Conservation (phyloP, 2,329 filamentous ascomycete species). For the Aspergillus intermedius region DNA sequence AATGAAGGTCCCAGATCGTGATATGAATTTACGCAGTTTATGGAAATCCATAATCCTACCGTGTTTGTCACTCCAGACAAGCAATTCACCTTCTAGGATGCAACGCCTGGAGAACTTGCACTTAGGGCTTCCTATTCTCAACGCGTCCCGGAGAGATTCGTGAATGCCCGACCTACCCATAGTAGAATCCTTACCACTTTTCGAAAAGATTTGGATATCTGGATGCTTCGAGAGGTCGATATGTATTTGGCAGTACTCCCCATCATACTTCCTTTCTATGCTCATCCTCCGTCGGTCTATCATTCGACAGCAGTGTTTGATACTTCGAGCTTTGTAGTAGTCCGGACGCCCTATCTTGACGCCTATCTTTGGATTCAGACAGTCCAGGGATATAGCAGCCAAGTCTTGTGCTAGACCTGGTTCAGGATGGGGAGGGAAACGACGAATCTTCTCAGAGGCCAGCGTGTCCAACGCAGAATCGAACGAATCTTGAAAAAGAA, state of each 20-base stretch:
- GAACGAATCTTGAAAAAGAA: slow-evolving; percentile 66
- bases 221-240: slow-evolving; percentile 55
- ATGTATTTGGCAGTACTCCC: slow-evolving; percentile 86
- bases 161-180: slow-evolving; percentile 59
- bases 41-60: slow-evolving; percentile 67
- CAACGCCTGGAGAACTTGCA: slow-evolving; percentile 60
- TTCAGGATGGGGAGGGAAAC: slow-evolving; percentile 33
- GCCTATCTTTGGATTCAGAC: slow-evolving; percentile 51
- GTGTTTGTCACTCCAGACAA: slow-evolving; percentile 66
- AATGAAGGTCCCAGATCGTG: slow-evolving; percentile 63
- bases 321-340: slow-evolving; percentile 62
- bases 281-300: slow-evolving; percentile 57
- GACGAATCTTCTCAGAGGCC: slow-evolving; percentile 27
- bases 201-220: slow-evolving; percentile 76
- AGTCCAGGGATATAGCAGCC: slow-evolving; percentile 29
- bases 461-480: slow-evolving; percentile 53
- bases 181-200: slow-evolving; percentile 86
- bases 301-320: slow-evolving; percentile 68
- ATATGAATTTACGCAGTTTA: slow-evolving; percentile 73
- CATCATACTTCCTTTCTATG: slow-evolving; percentile 76
- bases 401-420: slow-evolving; percentile 24
- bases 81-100: slow-evolving; percentile 76
- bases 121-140: slow-evolving; percentile 53
- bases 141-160: slow-evolving; percentile 55
- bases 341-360: slow-evolving; percentile 59